Conservation (phyloP, 495 filamentous ascomycete genomes). For the Penicillium fimorum region DNA sequence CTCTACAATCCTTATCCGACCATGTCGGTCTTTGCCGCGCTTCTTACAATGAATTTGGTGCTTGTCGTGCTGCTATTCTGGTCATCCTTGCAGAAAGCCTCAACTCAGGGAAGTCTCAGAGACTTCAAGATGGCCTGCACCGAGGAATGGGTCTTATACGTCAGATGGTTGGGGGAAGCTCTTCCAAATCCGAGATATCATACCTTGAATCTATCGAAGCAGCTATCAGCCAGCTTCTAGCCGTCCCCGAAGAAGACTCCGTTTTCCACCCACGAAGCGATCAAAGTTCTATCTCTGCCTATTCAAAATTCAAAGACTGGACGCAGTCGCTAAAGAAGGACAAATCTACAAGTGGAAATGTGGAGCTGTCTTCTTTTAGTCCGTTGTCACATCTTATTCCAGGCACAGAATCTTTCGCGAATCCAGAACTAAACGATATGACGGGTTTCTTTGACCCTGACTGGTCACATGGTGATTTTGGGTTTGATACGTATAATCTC, state of each 20-base stretch:
- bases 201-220: constrained; percentile 25
- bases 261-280: not conserved
- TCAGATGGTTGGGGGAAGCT: constrained; percentile 23
- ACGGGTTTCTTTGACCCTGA: constrained; percentile 12
- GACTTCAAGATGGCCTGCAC: constrained; percentile 14
- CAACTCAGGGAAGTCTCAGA: constrained; percentile 18
- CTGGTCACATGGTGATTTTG: constrained; percentile 12
- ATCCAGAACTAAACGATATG: constrained; percentile 12
- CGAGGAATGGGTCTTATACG: constrained; percentile 22
- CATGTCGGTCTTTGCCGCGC: constrained; percentile 45
- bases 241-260: not conserved
- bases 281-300: constrained; percentile 12
- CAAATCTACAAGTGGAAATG: not conserved
- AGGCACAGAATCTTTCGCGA: constrained; percentile 5
- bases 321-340: constrained; percentile 25
- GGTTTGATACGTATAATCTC: constrained; percentile 14
- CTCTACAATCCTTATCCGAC: constrained; percentile 41
- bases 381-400: constrained; percentile 13
- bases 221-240: constrained; percentile 15
- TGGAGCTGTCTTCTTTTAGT: constrained; percentile 23
- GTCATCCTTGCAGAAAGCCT: constrained; percentile 48
- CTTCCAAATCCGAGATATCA: constrained; percentile 22
- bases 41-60: constrained; percentile 49
- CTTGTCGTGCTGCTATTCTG: constrained; percentile 48
- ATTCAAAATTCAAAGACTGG: constrained; percentile 25